Percentiles rank a stretch among this genome's conserved stretches.
phyloP scores from a whole-genome alignment of 1,139 yeast genomes.

The Suhomyces bribrorum region DNA sequence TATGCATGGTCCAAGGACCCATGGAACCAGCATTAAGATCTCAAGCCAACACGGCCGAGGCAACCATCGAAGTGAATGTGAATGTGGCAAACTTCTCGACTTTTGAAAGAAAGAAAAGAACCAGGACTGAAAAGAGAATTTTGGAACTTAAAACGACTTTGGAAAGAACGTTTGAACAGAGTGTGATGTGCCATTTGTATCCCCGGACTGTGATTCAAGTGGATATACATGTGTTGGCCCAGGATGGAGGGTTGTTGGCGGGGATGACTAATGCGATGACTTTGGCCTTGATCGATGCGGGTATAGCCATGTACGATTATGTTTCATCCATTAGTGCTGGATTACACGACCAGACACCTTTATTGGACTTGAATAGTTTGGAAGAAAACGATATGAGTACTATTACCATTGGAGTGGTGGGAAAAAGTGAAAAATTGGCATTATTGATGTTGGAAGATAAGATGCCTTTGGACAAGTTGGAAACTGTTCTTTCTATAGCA shows the following conservation, averaged over 20 bases:
- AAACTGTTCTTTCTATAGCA: slow-evolving; percentile 76
- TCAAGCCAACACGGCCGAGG: slow-evolving; percentile 47
- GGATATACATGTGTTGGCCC: slow-evolving; percentile 74
- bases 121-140: slow-evolving; percentile 65
- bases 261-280: slow-evolving; percentile 86
- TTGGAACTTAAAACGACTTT: slow-evolving; percentile 75
- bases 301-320: slow-evolving; percentile 91
- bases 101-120: slow-evolving; percentile 68
- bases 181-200: slow-evolving; percentile 70
- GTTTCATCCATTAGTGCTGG: slow-evolving; percentile 83
- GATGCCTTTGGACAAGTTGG: slow-evolving; percentile 80
- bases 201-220: slow-evolving; percentile 81
- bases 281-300: slow-evolving; percentile 90
- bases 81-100: slow-evolving; percentile 82
- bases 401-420: slow-evolving; percentile 82
- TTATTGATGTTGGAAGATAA: slow-evolving; percentile 78
- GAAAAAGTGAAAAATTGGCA: slow-evolving; percentile 76
- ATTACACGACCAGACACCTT: slow-evolving; percentile 68
- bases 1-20: slow-evolving; percentile 88
- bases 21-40: slow-evolving; percentile 67
- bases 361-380: slow-evolving; percentile 76
- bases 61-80: slow-evolving; percentile 64
- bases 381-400: slow-evolving; percentile 85
- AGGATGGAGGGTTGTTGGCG: slow-evolving; percentile 88
- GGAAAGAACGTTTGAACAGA: slow-evolving; percentile 78